Conservation (phyloP, 768 basidiomycete genomes). For the Boletus eberwhitei region DNA sequence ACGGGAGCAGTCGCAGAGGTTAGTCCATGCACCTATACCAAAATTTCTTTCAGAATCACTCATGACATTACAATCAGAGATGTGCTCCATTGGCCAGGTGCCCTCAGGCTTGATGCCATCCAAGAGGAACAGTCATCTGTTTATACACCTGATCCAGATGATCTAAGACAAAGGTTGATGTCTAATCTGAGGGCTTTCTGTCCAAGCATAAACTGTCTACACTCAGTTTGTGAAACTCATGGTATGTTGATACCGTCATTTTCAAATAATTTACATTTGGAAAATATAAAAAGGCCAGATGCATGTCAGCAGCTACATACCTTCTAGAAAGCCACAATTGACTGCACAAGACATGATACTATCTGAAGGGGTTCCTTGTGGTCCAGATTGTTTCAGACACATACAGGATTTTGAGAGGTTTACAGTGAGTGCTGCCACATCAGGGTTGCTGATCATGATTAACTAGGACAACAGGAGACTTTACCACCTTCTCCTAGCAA, state of each 20-base stretch:
- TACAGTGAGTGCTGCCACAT: slow-evolving; percentile 3
- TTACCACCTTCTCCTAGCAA: slow-evolving; percentile 17
- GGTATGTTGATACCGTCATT: slow-evolving; percentile 13
- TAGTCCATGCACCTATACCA: background rate
- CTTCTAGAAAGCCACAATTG: slow-evolving; percentile 19
- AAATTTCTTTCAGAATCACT: background rate
- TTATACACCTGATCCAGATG: slow-evolving; percentile 16
- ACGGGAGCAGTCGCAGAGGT: slow-evolving; percentile 45
- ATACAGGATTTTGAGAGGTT: slow-evolving; percentile 26
- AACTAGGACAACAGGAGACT: slow-evolving; percentile 13
- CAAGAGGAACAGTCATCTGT: background rate
- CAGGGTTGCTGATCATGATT: accelerated
- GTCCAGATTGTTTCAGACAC: slow-evolving; percentile 30
- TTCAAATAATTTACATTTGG: background rate
- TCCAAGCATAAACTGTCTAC: slow-evolving; percentile 43
- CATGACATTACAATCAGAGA: slow-evolving; percentile 31
- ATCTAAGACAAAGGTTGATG: slow-evolving; percentile 34
- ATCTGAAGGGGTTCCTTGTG: slow-evolving; percentile 31
- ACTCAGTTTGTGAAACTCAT: slow-evolving; percentile 40
- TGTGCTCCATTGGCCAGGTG: slow-evolving; percentile 37
- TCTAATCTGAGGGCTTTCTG: slow-evolving; percentile 40
- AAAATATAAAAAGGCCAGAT: background rate
- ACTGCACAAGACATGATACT: slow-evolving; percentile 24
- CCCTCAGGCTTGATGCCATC: background rate
- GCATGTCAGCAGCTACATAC: slow-evolving; percentile 12